Evolutionary conservation across 257 asterid genomes (phyloP).

Genomic region (Leptodermis oblonga): DNA sequence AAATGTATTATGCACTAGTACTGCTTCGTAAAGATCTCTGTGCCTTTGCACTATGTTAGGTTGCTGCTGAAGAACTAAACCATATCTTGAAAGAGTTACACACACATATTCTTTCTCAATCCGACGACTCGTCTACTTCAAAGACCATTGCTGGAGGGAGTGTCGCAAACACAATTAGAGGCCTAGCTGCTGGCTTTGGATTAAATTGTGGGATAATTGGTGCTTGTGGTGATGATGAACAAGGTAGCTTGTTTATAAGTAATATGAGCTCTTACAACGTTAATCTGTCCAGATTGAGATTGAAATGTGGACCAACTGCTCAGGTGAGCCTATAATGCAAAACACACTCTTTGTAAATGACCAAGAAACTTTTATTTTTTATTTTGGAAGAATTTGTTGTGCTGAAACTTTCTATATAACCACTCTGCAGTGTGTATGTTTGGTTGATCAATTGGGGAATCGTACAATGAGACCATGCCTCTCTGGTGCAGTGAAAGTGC

Average conservation of each 20-base stretch:
- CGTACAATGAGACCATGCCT: slow-evolving; percentile 99
- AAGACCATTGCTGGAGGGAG: slow-evolving; percentile 98
- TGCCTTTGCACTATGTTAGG: slow-evolving; percentile 36
- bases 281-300: slow-evolving; percentile 75
- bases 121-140: slow-evolving; percentile 39
- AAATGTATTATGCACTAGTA: background rate
- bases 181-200: slow-evolving; percentile 89
- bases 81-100: slow-evolving; percentile 60
- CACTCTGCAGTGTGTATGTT: slow-evolving; percentile 79
- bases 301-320: slow-evolving; percentile 69
- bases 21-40: background rate
- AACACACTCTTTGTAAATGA: background rate
- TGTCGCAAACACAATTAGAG: slow-evolving; percentile 91
- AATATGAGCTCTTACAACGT: slow-evolving; percentile 71
- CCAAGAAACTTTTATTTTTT: background rate
- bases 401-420: slow-evolving; percentile 13
- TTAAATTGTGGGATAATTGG: slow-evolving; percentile 83
- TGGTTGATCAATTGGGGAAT: slow-evolving; percentile 86
- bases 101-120: slow-evolving; percentile 39
- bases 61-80: slow-evolving; percentile 71
- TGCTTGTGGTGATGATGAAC: slow-evolving; percentile 86
- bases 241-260: slow-evolving; percentile 66
- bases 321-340: slow-evolving; percentile 48
- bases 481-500: slow-evolving; percentile 76
- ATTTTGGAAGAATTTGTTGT: background rate